Percentiles rank a stretch among this genome's conserved stretches.
phyloP scores from a whole-genome alignment of 805 yeast genomes.

The Grigorovia yakushimaensis region DNA sequence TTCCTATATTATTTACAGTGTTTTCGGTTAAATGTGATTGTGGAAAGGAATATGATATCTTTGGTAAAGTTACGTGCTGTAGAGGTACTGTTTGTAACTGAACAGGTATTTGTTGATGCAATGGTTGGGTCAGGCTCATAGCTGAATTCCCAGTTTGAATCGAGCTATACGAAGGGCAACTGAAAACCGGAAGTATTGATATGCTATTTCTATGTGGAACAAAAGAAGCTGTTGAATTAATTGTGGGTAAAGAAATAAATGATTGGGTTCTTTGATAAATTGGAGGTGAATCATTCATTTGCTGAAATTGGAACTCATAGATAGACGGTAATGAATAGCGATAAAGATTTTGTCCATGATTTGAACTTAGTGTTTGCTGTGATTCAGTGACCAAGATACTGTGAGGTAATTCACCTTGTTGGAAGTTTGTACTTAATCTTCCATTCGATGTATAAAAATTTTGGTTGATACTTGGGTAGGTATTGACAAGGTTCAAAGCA shows the following conservation, averaged over 20 bases:
- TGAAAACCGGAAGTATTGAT: background rate
- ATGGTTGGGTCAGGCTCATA: background rate
- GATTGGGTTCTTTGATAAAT: background rate
- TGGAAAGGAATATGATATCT: background rate
- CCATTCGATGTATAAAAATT: background rate
- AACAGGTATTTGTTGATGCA: background rate
- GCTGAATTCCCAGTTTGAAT: background rate
- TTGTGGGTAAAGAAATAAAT: background rate
- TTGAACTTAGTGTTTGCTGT: background rate
- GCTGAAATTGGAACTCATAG: background rate
- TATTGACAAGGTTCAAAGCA: background rate
- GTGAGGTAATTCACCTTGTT: background rate
- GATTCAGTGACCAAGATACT: background rate
- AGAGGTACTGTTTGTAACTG: background rate
- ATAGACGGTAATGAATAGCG: background rate
- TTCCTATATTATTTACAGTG: background rate
- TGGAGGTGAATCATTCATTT: background rate
- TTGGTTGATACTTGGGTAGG: background rate
- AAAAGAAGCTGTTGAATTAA: background rate
- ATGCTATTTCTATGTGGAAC: background rate
- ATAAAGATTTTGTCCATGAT: background rate
- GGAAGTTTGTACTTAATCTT: background rate
- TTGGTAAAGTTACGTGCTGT: background rate
- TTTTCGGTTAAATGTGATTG: background rate
- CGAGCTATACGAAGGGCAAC: background rate